Percentiles rank a stretch among this genome's conserved stretches.
Evolutionary conservation across 2,329 filamentous ascomycete genomes (phyloP).

Genomic region (Curvularia eragrostidis): DNA sequence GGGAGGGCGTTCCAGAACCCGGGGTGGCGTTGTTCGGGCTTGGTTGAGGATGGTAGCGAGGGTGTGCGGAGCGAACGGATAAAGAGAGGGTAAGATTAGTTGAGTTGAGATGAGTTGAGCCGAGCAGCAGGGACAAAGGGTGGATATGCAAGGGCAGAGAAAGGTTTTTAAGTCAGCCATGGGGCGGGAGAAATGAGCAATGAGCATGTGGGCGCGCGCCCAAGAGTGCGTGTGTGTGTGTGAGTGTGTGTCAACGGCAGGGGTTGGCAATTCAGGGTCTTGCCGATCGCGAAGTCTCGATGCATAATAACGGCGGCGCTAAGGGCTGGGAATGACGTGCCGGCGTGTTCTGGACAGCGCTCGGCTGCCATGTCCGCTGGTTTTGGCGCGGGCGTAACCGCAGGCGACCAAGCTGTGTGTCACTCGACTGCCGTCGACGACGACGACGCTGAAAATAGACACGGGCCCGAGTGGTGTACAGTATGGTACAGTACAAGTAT

Average conservation of each 20-base stretch:
- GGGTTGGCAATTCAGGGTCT: slow-evolving; percentile 24
- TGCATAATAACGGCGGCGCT: slow-evolving; percentile 28
- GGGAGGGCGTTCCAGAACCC: slow-evolving; percentile 14
- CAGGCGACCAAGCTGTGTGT: slow-evolving; percentile 10
- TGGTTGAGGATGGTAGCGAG: slow-evolving; percentile 3
- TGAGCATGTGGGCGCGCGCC: slow-evolving; percentile 27
- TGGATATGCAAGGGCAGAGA: slow-evolving; percentile 17
- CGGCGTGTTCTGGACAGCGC: slow-evolving; percentile 29
- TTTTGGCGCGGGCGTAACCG: slow-evolving; percentile 21
- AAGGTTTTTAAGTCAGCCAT: slow-evolving; percentile 25
- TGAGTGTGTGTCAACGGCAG: slow-evolving; percentile 18
- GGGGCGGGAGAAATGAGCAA: slow-evolving; percentile 19
- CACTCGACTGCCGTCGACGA: slow-evolving; percentile 10
- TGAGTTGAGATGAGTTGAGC: slow-evolving; percentile 10
- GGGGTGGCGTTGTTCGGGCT: slow-evolving; percentile 16
- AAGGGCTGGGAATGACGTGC: slow-evolving; percentile 30
- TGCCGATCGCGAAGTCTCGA: slow-evolving; percentile 36
- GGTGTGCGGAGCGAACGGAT: slow-evolving; percentile 1
- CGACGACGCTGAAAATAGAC: slow-evolving; percentile 18
- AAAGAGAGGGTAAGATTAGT: slow-evolving; percentile 1
- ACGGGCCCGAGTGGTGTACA: no score
- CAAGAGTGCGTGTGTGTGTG: slow-evolving; percentile 1
- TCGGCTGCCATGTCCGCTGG: slow-evolving; percentile 14
- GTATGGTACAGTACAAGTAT: no score
- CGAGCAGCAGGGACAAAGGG: slow-evolving; percentile 7